Evolutionary conservation across 2,329 filamentous ascomycete species (phyloP).

Genomic region (Cladosporium sp.): DNA sequence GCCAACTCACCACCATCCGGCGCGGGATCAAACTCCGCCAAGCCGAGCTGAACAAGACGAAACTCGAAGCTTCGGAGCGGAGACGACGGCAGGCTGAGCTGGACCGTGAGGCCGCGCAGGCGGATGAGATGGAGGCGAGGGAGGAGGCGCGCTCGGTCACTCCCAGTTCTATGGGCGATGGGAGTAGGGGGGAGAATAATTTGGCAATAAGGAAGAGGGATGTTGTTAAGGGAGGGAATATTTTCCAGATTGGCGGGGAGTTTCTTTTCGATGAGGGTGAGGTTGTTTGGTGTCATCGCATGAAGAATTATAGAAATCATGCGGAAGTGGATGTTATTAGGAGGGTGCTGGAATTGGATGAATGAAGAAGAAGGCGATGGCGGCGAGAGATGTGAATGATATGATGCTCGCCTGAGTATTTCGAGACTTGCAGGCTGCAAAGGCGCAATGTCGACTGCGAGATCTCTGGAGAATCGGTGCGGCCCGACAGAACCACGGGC

Average conservation of each 20-base stretch:
- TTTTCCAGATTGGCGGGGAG: constrained; percentile 38
- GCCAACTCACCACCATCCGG: constrained; percentile 28
- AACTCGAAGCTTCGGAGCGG: constrained; percentile 5
- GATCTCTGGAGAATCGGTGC: too few species aligned
- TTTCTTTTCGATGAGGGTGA: constrained; percentile 38
- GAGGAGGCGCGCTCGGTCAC: not conserved
- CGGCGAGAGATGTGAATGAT: too few species aligned
- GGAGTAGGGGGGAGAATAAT: constrained; percentile 1
- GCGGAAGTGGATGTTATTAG: constrained; percentile 32
- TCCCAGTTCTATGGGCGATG: not conserved
- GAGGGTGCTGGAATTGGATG: constrained; percentile 34
- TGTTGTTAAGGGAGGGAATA: constrained; percentile 32
- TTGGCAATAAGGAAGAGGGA: constrained; percentile 28
- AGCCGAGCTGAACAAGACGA: constrained; percentile 3
- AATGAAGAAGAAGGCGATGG: constrained; percentile 8
- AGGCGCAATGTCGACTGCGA: too few species aligned
- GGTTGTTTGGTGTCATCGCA: constrained; percentile 39
- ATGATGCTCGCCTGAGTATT: too few species aligned
- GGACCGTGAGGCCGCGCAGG: not conserved
- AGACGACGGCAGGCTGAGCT: constrained; percentile 2
- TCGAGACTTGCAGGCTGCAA: too few species aligned
- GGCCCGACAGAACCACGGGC: too few species aligned
- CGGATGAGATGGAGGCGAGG: constrained; percentile 4
- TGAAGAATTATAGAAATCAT: constrained; percentile 36
- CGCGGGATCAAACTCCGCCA: constrained; percentile 20